Evolutionary conservation across 768 basidiomycete species (phyloP).

Genomic region (Mycena capillaripes): DNA sequence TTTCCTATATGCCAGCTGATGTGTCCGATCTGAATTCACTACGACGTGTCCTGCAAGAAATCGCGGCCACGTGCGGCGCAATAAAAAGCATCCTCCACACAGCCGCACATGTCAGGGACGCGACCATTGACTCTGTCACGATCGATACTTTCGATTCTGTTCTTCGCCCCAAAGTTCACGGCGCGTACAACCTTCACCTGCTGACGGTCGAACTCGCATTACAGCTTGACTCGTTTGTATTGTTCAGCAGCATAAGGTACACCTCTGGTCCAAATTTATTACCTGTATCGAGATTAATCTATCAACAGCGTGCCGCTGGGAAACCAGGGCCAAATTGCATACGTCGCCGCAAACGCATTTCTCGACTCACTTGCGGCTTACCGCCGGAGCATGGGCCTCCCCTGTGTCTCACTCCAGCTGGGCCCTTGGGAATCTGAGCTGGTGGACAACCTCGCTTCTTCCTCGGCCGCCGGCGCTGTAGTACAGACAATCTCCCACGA

Average conservation of each 20-base stretch:
- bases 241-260: constrained; percentile 50
- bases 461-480: not conserved
- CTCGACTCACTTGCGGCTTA: constrained; percentile 47
- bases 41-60: constrained; percentile 37
- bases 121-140: constrained; percentile 41
- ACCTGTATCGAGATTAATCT: not conserved
- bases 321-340: constrained; percentile 46
- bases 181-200: constrained; percentile 50
- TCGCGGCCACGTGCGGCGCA: constrained; percentile 37
- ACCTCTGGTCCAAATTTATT: not conserved
- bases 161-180: constrained; percentile 45
- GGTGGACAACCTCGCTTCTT: not conserved
- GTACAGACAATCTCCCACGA: constrained; percentile 31
- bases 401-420: constrained; percentile 46
- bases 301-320: constrained; percentile 43
- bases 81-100: constrained; percentile 49
- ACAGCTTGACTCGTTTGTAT: constrained; percentile 46
- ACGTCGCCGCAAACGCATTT: constrained; percentile 47
- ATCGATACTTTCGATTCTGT: constrained; percentile 41
- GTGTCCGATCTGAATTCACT: constrained; percentile 40
- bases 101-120: constrained; percentile 45
- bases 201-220: constrained; percentile 44
- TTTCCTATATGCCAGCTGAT: constrained; percentile 46
- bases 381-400: constrained; percentile 44
- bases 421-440: constrained; percentile 48